Evolutionary conservation across 2,329 filamentous ascomycete species (phyloP), one percentile per base, ranked within the genome.

Genomic region (Colletotrichum coccodes): DNA sequence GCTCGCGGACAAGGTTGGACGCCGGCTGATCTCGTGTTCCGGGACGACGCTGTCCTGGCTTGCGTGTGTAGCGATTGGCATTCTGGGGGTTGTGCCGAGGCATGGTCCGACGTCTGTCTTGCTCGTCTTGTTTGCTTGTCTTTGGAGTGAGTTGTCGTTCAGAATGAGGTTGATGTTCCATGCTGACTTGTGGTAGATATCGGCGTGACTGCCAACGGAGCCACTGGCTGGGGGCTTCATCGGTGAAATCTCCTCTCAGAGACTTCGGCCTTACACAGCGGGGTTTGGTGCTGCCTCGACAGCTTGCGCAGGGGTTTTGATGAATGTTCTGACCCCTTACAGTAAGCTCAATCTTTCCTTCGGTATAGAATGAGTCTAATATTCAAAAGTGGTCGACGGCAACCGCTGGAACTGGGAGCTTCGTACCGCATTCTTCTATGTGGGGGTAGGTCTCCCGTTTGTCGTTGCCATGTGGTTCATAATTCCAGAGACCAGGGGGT

Each of bases 211-310:
- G 70, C 73, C 36, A 76, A 74, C 54, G 73, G 72, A 4, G 75
- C 74, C 2, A 73, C 74, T 1, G 75, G 75, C 5, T 78, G 75
- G 72, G n/a, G 75, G 75, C 2, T 76, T 76, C 50, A 74, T 77
- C 40, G 76, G 73, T 32, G 79, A 81, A 63, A 79, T 81, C 9
- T 80, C 79, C 0, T 77, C 79, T 0, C 77, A 78, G 16, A 75
- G 78, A 4, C 71, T 80, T 4, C 75, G 78, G 0, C 74, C 75
- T 0, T 76, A 76, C 21, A 79, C 78, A 0, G 75, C 78, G 5
- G 76, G 77, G 3, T 72, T 78, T 34, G 74, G 74, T 18, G 75
- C 76, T 0, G 76, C 78, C 0, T 71, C 72, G 3, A 75, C 70
- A 30, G 73, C 64, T 16, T 73, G 70, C 21, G 75, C 66, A n/a